These are phyloP conservation scores for Glonium stellatum DNA, from an alignment of 495 filamentous ascomycete genomes.

Conservation along the genomic window DNA sequence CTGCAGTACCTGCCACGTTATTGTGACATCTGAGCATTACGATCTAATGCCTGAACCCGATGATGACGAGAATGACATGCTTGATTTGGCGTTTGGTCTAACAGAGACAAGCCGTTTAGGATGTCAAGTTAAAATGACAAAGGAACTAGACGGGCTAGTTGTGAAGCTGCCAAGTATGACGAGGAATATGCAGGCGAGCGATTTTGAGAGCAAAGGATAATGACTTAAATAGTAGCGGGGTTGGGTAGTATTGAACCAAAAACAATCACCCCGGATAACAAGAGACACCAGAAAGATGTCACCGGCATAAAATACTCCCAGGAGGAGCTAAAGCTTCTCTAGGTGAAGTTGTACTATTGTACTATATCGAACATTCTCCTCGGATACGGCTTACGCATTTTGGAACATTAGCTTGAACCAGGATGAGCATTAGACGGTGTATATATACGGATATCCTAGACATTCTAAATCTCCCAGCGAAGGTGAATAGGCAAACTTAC, in stretches of 20 bases:
- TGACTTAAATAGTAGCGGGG: constrained; percentile 8
- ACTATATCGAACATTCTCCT: background rate
- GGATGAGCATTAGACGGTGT: background rate
- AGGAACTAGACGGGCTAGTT: constrained; percentile 76
- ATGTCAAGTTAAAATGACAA: constrained; percentile 87
- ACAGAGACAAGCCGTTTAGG: constrained; percentile 95
- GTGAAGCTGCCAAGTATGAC: constrained; percentile 89
- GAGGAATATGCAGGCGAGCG: constrained; percentile 89
- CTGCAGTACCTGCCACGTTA: constrained; percentile 96
- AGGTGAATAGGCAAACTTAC: no score
- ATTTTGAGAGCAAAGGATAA: constrained; percentile 60
- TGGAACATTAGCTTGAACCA: background rate
- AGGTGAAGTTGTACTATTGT: background rate
- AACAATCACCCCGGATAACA: background rate
- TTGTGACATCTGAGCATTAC: constrained; percentile 77
- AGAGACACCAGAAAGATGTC: background rate
- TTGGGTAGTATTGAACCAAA: background rate
- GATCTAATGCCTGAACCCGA: constrained; percentile 88
- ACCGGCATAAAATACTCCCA: background rate
- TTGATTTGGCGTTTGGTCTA: constrained; percentile 90
- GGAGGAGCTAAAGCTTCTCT: background rate
- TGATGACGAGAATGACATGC: constrained; percentile 99
- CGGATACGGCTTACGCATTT: background rate
- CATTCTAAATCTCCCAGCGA: background rate
- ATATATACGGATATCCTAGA: background rate